phyloP scores from a whole-genome alignment of 768 basidiomycete genomes.

The Lactifluus subvellereus region DNA sequence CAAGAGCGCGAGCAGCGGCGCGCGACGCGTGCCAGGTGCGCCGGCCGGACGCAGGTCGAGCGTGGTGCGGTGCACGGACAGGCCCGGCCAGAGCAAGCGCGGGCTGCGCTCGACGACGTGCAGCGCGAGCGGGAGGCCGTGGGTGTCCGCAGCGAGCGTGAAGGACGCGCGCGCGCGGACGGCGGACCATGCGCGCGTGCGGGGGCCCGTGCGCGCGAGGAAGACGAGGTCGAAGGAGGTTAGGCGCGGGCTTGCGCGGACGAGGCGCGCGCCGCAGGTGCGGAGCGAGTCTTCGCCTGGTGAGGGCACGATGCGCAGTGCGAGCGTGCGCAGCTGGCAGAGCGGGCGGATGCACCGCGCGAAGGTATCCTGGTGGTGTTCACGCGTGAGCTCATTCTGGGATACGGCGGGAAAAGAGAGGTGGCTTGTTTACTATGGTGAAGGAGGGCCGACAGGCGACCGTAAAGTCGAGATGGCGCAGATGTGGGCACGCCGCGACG shows the following conservation, averaged over 20 bases:
- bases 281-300: constrained; percentile 58
- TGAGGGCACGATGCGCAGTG: constrained; percentile 60
- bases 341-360: constrained; percentile 58
- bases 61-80: neutral
- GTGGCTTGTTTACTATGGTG: constrained; percentile 47
- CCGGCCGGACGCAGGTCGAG: constrained; percentile 21
- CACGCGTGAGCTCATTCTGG: neutral
- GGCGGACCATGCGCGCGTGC: neutral
- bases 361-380: constrained; percentile 46
- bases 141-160: constrained; percentile 15
- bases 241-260: constrained; percentile 62
- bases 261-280: constrained; percentile 55
- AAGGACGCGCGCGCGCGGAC: constrained; percentile 15
- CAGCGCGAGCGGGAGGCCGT: constrained; percentile 22
- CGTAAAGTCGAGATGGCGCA: constrained; percentile 58
- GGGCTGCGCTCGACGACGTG: constrained; percentile 15
- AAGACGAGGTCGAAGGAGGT: constrained; percentile 58
- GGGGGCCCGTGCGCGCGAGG: constrained; percentile 44
- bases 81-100: neutral
- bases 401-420: no score
- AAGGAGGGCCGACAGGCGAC: constrained; percentile 68
- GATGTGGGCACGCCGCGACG: constrained; percentile 56
- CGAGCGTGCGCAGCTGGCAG: constrained; percentile 55
- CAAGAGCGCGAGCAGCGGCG: constrained; percentile 12
- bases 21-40: constrained; percentile 12